phyloP scores from a whole-genome alignment of 805 yeast species.

The Komagataella pastoris region DNA sequence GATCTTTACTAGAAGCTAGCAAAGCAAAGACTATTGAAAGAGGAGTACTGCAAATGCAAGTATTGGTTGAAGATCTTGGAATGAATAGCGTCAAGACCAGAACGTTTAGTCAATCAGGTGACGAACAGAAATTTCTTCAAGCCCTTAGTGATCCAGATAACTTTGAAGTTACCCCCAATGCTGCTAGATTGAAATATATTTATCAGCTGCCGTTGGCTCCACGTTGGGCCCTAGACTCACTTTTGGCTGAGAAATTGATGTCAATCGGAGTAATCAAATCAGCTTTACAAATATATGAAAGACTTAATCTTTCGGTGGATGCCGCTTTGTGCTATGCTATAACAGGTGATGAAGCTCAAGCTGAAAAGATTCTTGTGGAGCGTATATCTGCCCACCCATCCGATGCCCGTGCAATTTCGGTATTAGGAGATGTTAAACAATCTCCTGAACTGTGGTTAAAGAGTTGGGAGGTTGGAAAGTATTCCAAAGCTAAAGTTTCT shows the following conservation, averaged over 20 bases:
- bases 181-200: slow-evolving; percentile 50
- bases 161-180: slow-evolving; percentile 20
- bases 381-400: slow-evolving; percentile 45
- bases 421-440: slow-evolving; percentile 73
- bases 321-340: slow-evolving; percentile 88
- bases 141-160: slow-evolving; percentile 12
- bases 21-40: slow-evolving; percentile 84
- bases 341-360: slow-evolving; percentile 58
- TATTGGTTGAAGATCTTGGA: slow-evolving; percentile 81
- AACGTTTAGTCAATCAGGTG: slow-evolving; percentile 30
- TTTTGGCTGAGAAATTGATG: slow-evolving; percentile 76
- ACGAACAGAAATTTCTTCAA: slow-evolving; percentile 9
- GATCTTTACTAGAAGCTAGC: slow-evolving; percentile 72
- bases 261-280: slow-evolving; percentile 74
- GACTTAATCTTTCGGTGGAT: slow-evolving; percentile 65
- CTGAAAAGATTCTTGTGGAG: slow-evolving; percentile 40
- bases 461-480: slow-evolving; percentile 79
- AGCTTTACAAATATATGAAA: slow-evolving; percentile 79
- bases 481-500: slow-evolving; percentile 77
- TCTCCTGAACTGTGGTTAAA: slow-evolving; percentile 69
- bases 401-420: slow-evolving; percentile 74
- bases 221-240: slow-evolving; percentile 72
- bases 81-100: slow-evolving; percentile 42
- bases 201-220: slow-evolving; percentile 71
- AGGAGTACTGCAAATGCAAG: slow-evolving; percentile 86